Evolutionary conservation across 176 grass and related monocot genomes (phyloP), one percentile per base, ranked within the genome.

Genomic region (Triticum timopheevii): DNA sequence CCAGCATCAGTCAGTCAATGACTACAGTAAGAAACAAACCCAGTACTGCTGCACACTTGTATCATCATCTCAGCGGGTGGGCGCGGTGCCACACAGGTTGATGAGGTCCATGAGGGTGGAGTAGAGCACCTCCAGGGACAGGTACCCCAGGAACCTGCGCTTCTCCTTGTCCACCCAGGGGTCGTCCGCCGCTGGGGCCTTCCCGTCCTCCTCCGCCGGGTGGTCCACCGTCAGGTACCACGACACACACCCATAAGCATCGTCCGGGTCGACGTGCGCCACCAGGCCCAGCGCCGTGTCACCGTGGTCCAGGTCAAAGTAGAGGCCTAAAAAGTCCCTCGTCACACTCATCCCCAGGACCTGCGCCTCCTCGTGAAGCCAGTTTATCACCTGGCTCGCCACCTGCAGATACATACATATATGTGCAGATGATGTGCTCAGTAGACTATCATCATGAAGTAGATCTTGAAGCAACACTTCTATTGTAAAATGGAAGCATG

Each of bases 301-400:
- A 7, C 90, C 93, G 80, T 96, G 96, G 49, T 91, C 92, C 59
- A 98, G 82, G 80, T 92, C 92, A 63, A 98, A 88, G 74, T 98
- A 91, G 56, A 98, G 84, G 79, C 93, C 91, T 71, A 98, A 58
- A 61, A 98, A 94, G 47, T 98, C 96, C 87, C 86, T 94, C 15
- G 79, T 93, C 39, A 90, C 86, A 49, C 92, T 95, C 91, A 96
- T 92, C 65, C 96, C 92, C 10, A 98, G 84, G 70, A 96, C 86
- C 74, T 91, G 35, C 4, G 96, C 88, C 91, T 96, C 93, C 73
- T 98, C 93, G 13, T 94, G 92, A 40, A 98, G 92, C 92, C 96
- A 98, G 16, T 87, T 88, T 71, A 98, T 98, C 47, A 94, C 89
- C 86, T 96, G 93, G 65, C 93, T 90, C 3, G 93, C 93, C 54